Evolutionary conservation across 306 rosid genomes (phyloP).

Genomic region (Parietaria judaica): DNA sequence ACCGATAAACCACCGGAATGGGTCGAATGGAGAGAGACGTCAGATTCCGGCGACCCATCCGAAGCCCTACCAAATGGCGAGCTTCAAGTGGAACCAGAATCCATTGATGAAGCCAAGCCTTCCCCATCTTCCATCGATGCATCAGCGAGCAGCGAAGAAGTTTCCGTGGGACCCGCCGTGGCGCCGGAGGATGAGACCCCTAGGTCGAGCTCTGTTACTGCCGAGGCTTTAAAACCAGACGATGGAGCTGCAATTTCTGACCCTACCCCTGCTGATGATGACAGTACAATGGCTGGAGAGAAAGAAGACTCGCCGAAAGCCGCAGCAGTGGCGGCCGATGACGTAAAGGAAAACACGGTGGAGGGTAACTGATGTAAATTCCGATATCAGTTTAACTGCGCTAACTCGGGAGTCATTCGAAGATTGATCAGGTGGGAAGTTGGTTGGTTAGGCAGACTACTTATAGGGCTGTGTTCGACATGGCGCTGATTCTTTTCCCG

Average conservation of each 20-base stretch:
- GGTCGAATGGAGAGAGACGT: conserved; percentile 99
- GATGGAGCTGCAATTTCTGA: conserved; percentile 2
- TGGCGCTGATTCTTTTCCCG: conserved; percentile 44
- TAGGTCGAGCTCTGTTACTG: background rate
- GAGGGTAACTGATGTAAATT: conserved; percentile 52
- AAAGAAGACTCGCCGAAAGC: conserved; percentile 27
- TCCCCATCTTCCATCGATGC: conserved; percentile 37
- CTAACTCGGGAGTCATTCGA: conserved; percentile 33
- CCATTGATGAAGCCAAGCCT: conserved; percentile 28
- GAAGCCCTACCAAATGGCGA: conserved; percentile 61
- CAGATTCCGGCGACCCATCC: conserved; percentile 58
- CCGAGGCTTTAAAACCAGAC: background rate
- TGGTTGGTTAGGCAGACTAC: conserved; percentile 39
- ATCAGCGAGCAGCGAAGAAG: conserved; percentile 26
- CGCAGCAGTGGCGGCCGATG: conserved; percentile 17
- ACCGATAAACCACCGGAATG: conserved; percentile 87
- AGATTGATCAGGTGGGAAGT: conserved; percentile 62
- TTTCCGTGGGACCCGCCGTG: conserved; percentile 25
- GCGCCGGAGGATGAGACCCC: conserved; percentile 13
- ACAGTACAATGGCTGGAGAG: conserved; percentile 15
- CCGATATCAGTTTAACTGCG: conserved; percentile 35
- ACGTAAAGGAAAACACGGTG: conserved; percentile 24
- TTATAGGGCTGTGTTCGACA: conserved; percentile 37
- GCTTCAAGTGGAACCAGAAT: conserved; percentile 29
- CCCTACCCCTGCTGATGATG: conserved; percentile 25